Evolutionary conservation across 106 monocot species (phyloP).

Genomic region (Dioscorea zingiberensis): DNA sequence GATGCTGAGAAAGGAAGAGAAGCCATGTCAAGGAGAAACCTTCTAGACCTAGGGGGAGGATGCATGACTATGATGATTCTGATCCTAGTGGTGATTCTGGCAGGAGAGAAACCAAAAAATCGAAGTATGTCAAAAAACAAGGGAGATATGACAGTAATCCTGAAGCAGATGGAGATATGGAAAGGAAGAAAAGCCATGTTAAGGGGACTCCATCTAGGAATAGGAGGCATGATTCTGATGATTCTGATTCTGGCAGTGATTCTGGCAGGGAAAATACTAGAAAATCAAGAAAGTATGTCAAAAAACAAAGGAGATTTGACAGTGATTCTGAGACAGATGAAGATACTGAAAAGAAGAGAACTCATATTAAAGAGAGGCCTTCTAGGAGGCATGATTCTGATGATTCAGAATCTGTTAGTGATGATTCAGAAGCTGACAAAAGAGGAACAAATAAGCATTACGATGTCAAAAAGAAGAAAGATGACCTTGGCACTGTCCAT

Average conservation of each 20-base stretch:
- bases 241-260: constrained; percentile 13
- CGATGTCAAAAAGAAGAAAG: not conserved
- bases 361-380: not conserved
- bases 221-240: not conserved
- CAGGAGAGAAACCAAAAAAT: not conserved
- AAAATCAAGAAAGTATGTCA: not conserved
- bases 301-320: constrained; percentile 21
- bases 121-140: constrained; percentile 13
- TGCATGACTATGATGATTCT: constrained; percentile 1
- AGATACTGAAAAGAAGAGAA: constrained; percentile 7
- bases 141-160: constrained; percentile 11
- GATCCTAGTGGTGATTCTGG: constrained; percentile 7
- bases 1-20: not conserved
- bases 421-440: not conserved
- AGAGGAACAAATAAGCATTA: not conserved
- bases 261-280: not conserved
- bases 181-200: not conserved
- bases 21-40: not conserved
- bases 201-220: not conserved
- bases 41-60: not conserved
- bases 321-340: not conserved
- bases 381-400: constrained; percentile 6
- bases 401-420: constrained; percentile 11
- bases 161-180: constrained; percentile 3
- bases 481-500: too few relatives aligned